A percentile compares a stretch with the other conserved stretches of the same genome.
These are phyloP conservation scores for Rutstroemia sydowiana DNA, from an alignment of 2,329 filamentous ascomycete species.

Conservation along the genomic window DNA sequence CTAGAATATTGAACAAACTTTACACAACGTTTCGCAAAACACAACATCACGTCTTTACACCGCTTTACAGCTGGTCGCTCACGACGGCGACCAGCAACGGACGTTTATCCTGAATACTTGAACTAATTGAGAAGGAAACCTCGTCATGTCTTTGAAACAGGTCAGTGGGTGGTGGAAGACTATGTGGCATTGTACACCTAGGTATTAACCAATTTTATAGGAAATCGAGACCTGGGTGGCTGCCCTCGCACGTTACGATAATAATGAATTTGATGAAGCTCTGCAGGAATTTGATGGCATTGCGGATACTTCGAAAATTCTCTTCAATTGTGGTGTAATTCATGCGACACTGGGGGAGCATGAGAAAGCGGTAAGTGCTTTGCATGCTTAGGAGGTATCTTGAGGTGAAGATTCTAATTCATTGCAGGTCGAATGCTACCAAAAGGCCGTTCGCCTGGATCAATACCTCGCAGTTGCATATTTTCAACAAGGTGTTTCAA, in stretches of 20 bases:
- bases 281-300: slow-evolving; percentile 79
- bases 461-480: slow-evolving; percentile 96
- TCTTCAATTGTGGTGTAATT: slow-evolving; percentile 98
- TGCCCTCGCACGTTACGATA: slow-evolving; percentile 87
- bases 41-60: slow-evolving; percentile 5
- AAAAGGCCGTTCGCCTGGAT: slow-evolving; percentile 81
- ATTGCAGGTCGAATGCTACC: slow-evolving; percentile 85
- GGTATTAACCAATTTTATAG: slow-evolving; percentile 31
- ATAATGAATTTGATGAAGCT: slow-evolving; percentile 92
- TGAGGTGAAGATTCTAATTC: slow-evolving; percentile 4
- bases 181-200: background rate
- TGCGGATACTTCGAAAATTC: slow-evolving; percentile 91
- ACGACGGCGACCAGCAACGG: slow-evolving; percentile 14
- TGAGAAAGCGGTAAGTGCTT: slow-evolving; percentile 73
- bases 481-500: slow-evolving; percentile 97
- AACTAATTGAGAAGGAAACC: slow-evolving; percentile 8
- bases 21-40: slow-evolving; percentile 6
- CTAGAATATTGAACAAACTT: slow-evolving; percentile 6
- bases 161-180: slow-evolving; percentile 20
- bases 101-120: slow-evolving; percentile 1
- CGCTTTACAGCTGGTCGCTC: slow-evolving; percentile 18
- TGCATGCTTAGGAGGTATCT: background rate
- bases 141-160: slow-evolving; percentile 37
- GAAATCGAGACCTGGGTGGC: slow-evolving; percentile 99
- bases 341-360: slow-evolving; percentile 95